These are phyloP conservation scores for Metarhizium brunneum DNA, from an alignment of 2,329 filamentous ascomycete genomes.

Conservation along the genomic window DNA sequence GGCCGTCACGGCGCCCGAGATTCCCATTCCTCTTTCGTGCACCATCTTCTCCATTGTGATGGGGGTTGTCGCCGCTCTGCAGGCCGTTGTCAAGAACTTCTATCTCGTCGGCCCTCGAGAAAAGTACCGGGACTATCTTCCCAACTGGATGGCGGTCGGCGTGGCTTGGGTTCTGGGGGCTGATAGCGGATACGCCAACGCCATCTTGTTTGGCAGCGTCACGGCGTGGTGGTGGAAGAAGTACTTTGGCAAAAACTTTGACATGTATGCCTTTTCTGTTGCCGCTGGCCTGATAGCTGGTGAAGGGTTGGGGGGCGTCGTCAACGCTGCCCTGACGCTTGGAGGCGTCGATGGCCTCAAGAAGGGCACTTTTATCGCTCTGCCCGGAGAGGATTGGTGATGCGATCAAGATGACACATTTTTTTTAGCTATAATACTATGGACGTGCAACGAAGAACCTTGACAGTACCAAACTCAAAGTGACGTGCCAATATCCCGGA, in stretches of 20 bases:
- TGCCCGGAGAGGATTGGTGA: neutral
- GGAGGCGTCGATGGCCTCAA: slow-evolving; percentile 19
- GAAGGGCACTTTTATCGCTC: neutral
- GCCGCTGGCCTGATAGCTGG: slow-evolving; percentile 55
- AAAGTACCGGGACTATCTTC: slow-evolving; percentile 48
- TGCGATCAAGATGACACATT: no score
- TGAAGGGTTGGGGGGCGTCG: slow-evolving; percentile 52
- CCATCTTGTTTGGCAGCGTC: slow-evolving; percentile 46
- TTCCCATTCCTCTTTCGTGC: slow-evolving; percentile 45
- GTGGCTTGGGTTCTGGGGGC: slow-evolving; percentile 50
- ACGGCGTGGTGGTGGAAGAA: slow-evolving; percentile 45
- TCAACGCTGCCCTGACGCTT: slow-evolving; percentile 41
- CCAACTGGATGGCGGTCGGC: slow-evolving; percentile 54
- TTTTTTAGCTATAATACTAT: no score
- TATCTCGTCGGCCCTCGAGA: slow-evolving; percentile 40
- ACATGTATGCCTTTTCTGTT: slow-evolving; percentile 47
- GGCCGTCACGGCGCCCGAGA: slow-evolving; percentile 45
- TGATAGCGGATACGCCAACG: slow-evolving; percentile 44
- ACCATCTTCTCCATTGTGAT: slow-evolving; percentile 49
- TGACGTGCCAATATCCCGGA: no score
- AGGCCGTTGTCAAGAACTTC: slow-evolving; percentile 45
- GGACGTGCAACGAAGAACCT: no score
- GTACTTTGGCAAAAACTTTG: slow-evolving; percentile 38
- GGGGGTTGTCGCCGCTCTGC: slow-evolving; percentile 37
- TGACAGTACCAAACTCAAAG: no score